Evolutionary conservation across 106 monocot species (phyloP).

Genomic region (Hemerocallis citrina): DNA sequence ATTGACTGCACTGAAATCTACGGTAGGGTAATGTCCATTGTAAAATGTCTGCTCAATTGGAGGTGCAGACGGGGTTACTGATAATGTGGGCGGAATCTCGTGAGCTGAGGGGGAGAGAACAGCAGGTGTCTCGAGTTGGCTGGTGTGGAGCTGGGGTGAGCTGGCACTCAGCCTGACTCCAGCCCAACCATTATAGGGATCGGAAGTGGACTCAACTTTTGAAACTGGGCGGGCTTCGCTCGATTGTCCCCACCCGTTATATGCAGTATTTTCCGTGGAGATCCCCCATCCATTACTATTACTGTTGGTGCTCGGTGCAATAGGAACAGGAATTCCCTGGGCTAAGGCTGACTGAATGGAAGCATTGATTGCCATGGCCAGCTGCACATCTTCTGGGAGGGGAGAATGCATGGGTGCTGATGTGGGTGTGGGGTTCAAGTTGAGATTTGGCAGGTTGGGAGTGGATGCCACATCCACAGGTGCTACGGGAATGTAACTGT

Average conservation of each 20-base stretch:
- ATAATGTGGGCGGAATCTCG: slow-evolving; percentile 1
- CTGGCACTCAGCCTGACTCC: slow-evolving; percentile 17
- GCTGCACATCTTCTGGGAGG: slow-evolving; percentile 39
- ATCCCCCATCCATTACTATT: slow-evolving; percentile 33
- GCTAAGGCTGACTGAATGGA: slow-evolving; percentile 58
- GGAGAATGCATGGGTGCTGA: background rate
- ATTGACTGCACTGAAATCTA: slow-evolving; percentile 41
- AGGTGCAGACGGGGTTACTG: slow-evolving; percentile 58
- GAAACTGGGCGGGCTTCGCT: slow-evolving; percentile 7
- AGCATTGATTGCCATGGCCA: slow-evolving; percentile 65
- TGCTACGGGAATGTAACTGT: slow-evolving; percentile 5
- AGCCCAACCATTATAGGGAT: slow-evolving; percentile 40
- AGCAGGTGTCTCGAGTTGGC: background rate
- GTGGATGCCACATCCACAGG: slow-evolving; percentile 7
- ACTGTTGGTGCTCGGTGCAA: background rate
- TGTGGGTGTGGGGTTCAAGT: background rate
- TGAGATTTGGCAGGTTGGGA: no score
- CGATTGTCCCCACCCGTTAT: slow-evolving; percentile 34
- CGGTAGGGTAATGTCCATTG: slow-evolving; percentile 31
- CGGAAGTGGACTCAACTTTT: slow-evolving; percentile 11
- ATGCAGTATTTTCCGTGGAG: slow-evolving; percentile 16
- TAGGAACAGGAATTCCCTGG: slow-evolving; percentile 43
- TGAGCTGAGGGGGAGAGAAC: slow-evolving; percentile 10
- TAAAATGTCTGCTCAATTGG: slow-evolving; percentile 25
- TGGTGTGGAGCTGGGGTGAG: slow-evolving; percentile 5